phyloP scores from a whole-genome alignment of 495 filamentous ascomycete genomes.

The Talaromyces thailandensis region DNA sequence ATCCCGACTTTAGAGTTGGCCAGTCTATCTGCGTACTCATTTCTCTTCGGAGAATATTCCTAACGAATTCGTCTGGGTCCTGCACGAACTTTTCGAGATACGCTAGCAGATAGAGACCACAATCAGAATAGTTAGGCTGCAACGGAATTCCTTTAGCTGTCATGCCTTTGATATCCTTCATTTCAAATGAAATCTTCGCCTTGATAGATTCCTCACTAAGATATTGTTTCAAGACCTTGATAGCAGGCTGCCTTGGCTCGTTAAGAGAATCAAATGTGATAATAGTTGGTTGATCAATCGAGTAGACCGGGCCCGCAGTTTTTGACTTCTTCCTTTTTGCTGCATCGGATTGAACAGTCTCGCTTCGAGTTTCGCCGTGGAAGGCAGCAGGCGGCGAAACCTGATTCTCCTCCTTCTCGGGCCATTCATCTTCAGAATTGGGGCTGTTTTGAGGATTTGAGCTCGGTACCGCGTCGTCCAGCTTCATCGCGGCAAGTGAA shows the following conservation, averaged over 20 bases:
- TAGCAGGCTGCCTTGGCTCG: constrained; percentile 46
- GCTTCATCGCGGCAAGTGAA: constrained; percentile 18
- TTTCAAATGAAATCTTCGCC: constrained; percentile 27
- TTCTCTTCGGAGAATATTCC: constrained; percentile 40
- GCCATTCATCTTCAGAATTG: constrained; percentile 16
- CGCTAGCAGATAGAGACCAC: constrained; percentile 74
- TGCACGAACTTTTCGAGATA: constrained; percentile 76
- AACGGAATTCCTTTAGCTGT: constrained; percentile 62
- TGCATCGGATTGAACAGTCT: not conserved
- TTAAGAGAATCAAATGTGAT: constrained; percentile 86
- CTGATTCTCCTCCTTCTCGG: constrained; percentile 18
- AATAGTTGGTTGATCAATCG: constrained; percentile 48
- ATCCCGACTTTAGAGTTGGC: constrained; percentile 41
- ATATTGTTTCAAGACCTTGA: constrained; percentile 65
- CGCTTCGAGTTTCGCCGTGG: not conserved
- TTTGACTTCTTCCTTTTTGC: not conserved
- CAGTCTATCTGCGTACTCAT: constrained; percentile 42
- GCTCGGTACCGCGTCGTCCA: constrained; percentile 8
- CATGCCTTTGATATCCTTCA: constrained; percentile 47
- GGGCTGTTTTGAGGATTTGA: not conserved
- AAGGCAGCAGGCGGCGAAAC: constrained; percentile 10
- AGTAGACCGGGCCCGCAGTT: not conserved
- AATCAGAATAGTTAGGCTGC: constrained; percentile 82
- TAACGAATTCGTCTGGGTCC: constrained; percentile 55
- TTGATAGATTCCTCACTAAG: constrained; percentile 63